Evolutionary conservation across 768 basidiomycete genomes (phyloP), one percentile per base, ranked within the genome.

Genomic region (Sistotremastrum niveocremeum): DNA sequence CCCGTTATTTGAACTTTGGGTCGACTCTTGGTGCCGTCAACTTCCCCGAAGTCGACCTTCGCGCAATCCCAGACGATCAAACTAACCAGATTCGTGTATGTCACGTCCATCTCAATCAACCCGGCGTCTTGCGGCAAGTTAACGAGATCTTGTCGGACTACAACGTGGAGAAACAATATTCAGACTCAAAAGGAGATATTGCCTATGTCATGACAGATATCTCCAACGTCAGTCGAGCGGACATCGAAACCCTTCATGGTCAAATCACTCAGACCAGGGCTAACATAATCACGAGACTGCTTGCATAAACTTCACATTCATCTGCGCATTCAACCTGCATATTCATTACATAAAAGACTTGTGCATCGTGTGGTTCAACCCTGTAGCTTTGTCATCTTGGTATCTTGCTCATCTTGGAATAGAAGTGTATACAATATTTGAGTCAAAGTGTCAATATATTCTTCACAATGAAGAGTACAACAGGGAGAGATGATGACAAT

Each of bases 151-250:
- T 99, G 37, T 84, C 85, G 42, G 82, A 88, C 36, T 90, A 93
- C 74, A 98, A 99, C 64, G 93, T 99, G 60, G 91, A 94, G 67
- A 98, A 98, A 70, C 95, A 98, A 66, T 97, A 83, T 65, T 91
- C 94, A n/a, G 95, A 99, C 60, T 90, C 88, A 40, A 89, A 89
- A 67, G 85, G 84, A 50, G 87, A 89, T 44, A 65, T 89, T 42
- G 90, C 93, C 29, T 98, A 98, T 64, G 74, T 99, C 51, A 84
- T 99, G 79, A 93, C 93, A 8, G 95, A 99, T 62, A 97, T 99
- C 52, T 81, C 86, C 20, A 77, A 88, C 52, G 91, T 97, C 53
- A 86, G 84, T 58, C 74, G 77, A 49, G 67, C 70, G 46, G 87
- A 95, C 58, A 70, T 94, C 52, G 79, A 77, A 56, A 77, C 68